These are phyloP conservation scores for Leishmania tarentolae DNA, from an alignment of 208 protist genomes.

Conservation along the genomic window DNA sequence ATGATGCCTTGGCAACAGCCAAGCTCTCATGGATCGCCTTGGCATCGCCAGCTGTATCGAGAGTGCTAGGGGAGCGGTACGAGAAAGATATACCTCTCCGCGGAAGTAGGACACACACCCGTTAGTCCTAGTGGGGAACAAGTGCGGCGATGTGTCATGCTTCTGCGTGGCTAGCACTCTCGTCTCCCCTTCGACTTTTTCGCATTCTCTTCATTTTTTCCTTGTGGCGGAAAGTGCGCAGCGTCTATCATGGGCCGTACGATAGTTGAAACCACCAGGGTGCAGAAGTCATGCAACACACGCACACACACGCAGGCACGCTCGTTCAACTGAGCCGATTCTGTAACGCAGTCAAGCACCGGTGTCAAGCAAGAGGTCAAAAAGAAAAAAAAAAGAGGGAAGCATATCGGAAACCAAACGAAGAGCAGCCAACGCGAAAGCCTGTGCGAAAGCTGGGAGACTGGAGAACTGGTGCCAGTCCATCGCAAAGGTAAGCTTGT, in stretches of 20 bases:
- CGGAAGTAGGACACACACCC: neutral
- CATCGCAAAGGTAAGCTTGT: neutral
- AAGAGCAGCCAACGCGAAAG: neutral
- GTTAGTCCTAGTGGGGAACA: neutral
- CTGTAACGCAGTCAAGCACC: neutral
- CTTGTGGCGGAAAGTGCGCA: neutral
- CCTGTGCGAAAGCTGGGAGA: neutral
- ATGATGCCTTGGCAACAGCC: neutral
- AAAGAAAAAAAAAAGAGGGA: too few relatives aligned
- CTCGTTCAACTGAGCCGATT: neutral
- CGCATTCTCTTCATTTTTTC: neutral
- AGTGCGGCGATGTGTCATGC: neutral
- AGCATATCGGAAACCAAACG: neutral
- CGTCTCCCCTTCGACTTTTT: neutral
- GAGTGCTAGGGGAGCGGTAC: neutral
- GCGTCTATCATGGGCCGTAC: neutral
- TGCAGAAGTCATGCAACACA: neutral
- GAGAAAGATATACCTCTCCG: neutral
- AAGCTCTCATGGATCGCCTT: neutral
- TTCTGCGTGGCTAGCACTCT: neutral
- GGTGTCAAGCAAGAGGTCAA: too few relatives aligned
- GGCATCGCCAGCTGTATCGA: neutral
- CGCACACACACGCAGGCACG: neutral
- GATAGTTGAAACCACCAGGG: neutral
- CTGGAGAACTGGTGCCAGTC: neutral